Base-by-base conservation (phyloP, 495 filamentous ascomycete genomes). In the Daldinia grandis region DNA sequence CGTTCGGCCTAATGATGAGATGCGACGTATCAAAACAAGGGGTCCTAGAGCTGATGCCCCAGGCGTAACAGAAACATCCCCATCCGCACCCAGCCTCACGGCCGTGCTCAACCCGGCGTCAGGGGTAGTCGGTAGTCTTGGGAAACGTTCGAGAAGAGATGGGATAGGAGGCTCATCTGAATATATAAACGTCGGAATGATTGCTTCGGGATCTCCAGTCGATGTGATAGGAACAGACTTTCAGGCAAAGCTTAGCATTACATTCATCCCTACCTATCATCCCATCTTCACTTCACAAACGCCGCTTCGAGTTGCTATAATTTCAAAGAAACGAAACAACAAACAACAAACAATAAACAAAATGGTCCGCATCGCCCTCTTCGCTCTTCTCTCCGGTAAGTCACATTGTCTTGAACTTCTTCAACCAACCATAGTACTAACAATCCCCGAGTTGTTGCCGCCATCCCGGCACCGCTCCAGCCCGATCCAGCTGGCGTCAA, bases 351-450 rank as follows among this genome's bases (percentile, higher is more conserved):
- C 68, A 69, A 56, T 62, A 44, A 47, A 47, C 71, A 79, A 77
- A 71, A 79, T 79, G 77, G 77, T 79, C 49, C 71, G 73, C 64
- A 72, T 79, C 65, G 65, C 73, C 35, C 60, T 77, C 75, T 64
- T 73, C 71, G 75, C 74, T 58, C 66, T 64, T 64, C 65, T 79
- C 28, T 68, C 77, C 42, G 63, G 77, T 79, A 77, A 68, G 77
- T 28, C 17, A 9, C 42, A 28, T 49, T 19, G 21, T 27, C 56
- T 19, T 19, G 24, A 10, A 33, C n/a, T 21, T 54, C 42, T 27
- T 30, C 8, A 31, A 35, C 51, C 30, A 6, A 33, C 2, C 8
- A 15, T 21, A 35, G 4, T 19, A 50, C 69, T 72, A 61, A 68
- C 59, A 30, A 15, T n/a, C 33, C 10, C 3, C 19, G 66, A 47